These are phyloP conservation scores for Naganishia friedmannii DNA, from an alignment of 768 basidiomycete genomes.

Conservation along the genomic window DNA sequence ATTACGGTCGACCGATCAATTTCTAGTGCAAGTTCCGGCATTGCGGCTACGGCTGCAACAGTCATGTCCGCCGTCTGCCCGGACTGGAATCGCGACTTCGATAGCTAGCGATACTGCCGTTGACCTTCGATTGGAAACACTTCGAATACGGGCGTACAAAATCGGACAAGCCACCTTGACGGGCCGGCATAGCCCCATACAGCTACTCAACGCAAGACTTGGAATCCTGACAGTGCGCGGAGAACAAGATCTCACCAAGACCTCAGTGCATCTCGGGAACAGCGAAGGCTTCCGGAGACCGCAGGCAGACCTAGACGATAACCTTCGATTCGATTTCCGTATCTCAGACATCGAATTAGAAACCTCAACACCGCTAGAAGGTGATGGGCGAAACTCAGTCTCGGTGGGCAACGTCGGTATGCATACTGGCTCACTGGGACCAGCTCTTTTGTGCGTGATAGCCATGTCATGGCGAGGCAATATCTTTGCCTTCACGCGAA, in stretches of 20 bases:
- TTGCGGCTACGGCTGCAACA: not conserved
- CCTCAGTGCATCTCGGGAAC: not conserved
- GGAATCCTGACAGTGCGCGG: not conserved
- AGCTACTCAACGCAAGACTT: not conserved
- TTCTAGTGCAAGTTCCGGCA: not conserved
- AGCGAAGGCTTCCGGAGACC: slow-evolving; percentile 1
- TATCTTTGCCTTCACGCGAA: not conserved
- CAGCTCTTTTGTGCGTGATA: slow-evolving; percentile 5
- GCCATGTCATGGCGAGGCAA: slow-evolving; percentile 2
- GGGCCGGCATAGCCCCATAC: not conserved
- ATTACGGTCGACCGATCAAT: not conserved
- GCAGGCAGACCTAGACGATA: slow-evolving; percentile 16
- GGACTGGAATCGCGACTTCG: slow-evolving; percentile 4
- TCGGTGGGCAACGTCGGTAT: not conserved
- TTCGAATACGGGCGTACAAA: not conserved
- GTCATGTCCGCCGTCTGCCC: not conserved
- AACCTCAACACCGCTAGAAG: not conserved
- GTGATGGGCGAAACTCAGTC: not conserved
- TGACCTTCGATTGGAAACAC: not conserved
- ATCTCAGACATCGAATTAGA: not conserved
- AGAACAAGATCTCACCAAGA: slow-evolving; percentile 8
- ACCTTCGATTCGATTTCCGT: not conserved
- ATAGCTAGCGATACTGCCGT: slow-evolving; percentile 12
- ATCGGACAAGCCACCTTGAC: not conserved
- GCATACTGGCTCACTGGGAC: slow-evolving; percentile 1